Conservation (phyloP, 345 rosid genomes). For the Eucalyptus marginata region DNA sequence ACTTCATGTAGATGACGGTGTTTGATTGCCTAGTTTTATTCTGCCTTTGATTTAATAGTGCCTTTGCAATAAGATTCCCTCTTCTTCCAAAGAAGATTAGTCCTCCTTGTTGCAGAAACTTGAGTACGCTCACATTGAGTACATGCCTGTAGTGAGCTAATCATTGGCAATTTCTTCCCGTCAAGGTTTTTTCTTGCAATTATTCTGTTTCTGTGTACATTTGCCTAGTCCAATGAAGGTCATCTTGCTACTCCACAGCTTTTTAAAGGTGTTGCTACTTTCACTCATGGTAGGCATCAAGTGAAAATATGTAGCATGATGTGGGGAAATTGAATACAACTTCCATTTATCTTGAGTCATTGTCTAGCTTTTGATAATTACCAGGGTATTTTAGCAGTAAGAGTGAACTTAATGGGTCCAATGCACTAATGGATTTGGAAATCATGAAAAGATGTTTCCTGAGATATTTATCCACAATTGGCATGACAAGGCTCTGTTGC, state of each 20-base stretch:
- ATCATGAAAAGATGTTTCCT: background rate
- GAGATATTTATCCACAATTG: background rate
- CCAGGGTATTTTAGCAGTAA: background rate
- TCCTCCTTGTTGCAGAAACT: background rate
- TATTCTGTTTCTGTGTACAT: background rate
- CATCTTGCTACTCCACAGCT: background rate
- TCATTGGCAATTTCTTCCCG: background rate
- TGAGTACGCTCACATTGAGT: background rate
- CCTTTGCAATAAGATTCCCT: background rate
- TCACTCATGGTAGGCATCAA: background rate
- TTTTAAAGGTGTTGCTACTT: background rate
- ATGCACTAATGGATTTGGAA: background rate
- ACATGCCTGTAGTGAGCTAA: background rate
- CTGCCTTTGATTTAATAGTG: background rate
- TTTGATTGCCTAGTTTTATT: background rate
- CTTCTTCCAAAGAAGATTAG: background rate
- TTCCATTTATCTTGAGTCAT: background rate
- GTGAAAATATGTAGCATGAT: background rate
- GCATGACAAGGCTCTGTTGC: background rate
- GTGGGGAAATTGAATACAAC: background rate
- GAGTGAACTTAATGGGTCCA: background rate
- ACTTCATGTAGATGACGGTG: background rate
- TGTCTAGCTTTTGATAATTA: background rate
- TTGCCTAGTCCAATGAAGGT: background rate
- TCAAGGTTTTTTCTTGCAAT: background rate